These are phyloP conservation scores for Periconia macrospinosa DNA, from an alignment of 2,329 filamentous ascomycete species.

Conservation along the genomic window DNA sequence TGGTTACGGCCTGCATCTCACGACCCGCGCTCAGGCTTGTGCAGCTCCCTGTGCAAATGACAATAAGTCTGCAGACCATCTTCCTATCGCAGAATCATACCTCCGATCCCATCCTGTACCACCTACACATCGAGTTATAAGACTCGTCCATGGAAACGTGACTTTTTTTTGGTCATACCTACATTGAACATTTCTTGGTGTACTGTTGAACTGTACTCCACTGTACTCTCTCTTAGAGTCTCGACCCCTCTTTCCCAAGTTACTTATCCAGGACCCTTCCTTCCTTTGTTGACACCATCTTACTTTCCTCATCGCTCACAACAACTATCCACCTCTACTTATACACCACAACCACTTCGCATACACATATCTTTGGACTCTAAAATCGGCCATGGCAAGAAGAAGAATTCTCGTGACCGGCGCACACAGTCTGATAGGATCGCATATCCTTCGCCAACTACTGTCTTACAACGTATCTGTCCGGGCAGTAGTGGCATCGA, in stretches of 20 bases:
- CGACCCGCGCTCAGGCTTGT: slow-evolving; percentile 15
- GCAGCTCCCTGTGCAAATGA: slow-evolving; percentile 9
- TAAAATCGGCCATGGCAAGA: slow-evolving; percentile 16
- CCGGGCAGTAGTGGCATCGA: slow-evolving; percentile 26
- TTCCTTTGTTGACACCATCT: not conserved
- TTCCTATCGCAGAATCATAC: slow-evolving; percentile 5
- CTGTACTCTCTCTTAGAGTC: not conserved
- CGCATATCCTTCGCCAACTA: slow-evolving; percentile 28
- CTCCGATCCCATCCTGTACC: slow-evolving; percentile 2
- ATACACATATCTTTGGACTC: not conserved
- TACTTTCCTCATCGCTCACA: not conserved
- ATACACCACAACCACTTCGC: not conserved
- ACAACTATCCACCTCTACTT: not conserved
- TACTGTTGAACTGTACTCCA: too few relatives aligned
- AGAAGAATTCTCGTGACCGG: slow-evolving; percentile 29
- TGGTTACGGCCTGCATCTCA: slow-evolving; percentile 7
- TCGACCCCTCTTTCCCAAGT: slow-evolving; percentile 7
- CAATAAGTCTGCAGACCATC: slow-evolving; percentile 17
- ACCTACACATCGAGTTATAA: slow-evolving; percentile 14
- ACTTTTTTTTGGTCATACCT: slow-evolving; percentile 6
- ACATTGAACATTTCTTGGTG: too few relatives aligned
- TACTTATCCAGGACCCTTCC: not conserved
- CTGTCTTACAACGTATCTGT: slow-evolving; percentile 25
- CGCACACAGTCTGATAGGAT: slow-evolving; percentile 26
- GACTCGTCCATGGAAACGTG: slow-evolving; percentile 11